These are phyloP conservation scores for Rhynchospora breviuscula DNA, from an alignment of 176 grass and related monocot genomes.

Conservation along the genomic window DNA sequence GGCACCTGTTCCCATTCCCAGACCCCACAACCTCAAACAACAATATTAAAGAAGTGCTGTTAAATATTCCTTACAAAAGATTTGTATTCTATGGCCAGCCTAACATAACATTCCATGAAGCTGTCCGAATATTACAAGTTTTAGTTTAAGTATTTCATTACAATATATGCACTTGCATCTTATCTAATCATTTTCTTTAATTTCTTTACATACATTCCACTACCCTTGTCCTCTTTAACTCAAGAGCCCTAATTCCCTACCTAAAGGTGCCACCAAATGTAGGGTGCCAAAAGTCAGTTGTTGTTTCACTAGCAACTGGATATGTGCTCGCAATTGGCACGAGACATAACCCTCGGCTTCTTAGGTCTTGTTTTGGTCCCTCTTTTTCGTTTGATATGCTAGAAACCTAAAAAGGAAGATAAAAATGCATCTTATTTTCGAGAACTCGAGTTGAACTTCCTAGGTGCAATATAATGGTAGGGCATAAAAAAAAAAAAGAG, in stretches of 20 bases:
- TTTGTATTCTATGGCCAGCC: conserved; percentile 29
- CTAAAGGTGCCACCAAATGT: conserved; percentile 69
- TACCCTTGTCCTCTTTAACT: background rate
- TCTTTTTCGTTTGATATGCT: conserved; percentile 35
- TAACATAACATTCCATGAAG: conserved; percentile 27
- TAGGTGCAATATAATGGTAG: background rate
- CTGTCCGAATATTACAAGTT: conserved; percentile 27
- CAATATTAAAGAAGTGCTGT: conserved; percentile 10
- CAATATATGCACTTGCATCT: conserved; percentile 9
- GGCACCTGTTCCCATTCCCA: conserved; percentile 34
- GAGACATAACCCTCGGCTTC: conserved; percentile 68
- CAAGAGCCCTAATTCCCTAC: conserved; percentile 30
- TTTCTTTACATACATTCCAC: conserved; percentile 25
- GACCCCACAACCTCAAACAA: conserved; percentile 16
- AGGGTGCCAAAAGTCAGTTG: conserved; percentile 69
- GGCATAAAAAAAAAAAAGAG: background rate
- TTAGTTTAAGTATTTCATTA: conserved; percentile 18
- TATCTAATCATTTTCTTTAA: background rate
- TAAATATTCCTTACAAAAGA: conserved; percentile 16
- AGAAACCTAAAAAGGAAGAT: conserved; percentile 29
- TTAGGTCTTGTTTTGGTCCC: conserved; percentile 42
- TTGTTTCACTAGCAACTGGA: conserved; percentile 40
- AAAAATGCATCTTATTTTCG: background rate
- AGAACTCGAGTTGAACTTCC: background rate
- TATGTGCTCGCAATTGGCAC: conserved; percentile 77